These are phyloP conservation scores for Pseudogymnoascus sp. DNA, from an alignment of 2,329 filamentous ascomycete genomes.

Conservation along the genomic window DNA sequence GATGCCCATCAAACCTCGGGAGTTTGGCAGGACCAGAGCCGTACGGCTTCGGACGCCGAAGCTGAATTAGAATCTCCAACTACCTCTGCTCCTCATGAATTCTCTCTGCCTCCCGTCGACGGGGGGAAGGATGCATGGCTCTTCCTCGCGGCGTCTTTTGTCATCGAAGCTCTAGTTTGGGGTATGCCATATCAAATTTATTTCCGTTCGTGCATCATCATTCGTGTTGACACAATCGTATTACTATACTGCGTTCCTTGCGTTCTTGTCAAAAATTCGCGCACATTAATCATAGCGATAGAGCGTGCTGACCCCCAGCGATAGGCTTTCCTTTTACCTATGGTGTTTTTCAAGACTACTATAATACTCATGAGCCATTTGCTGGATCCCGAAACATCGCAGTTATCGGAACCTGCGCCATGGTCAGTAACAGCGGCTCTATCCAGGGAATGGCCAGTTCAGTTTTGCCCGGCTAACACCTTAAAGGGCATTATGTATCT, in stretches of 20 bases:
- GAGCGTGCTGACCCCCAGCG: neutral
- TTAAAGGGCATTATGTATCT: conserved; percentile 49
- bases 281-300: neutral
- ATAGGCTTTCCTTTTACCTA: conserved; percentile 61
- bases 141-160: conserved; percentile 42
- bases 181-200: conserved; percentile 29
- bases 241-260: conserved; percentile 59
- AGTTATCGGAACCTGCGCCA: conserved; percentile 50
- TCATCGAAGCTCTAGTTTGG: conserved; percentile 48
- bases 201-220: neutral
- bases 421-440: conserved; percentile 29
- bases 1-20: conserved; percentile 2
- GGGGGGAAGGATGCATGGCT: conserved; percentile 36
- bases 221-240: neutral
- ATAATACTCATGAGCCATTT: conserved; percentile 53
- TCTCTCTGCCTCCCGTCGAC: conserved; percentile 30
- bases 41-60: neutral
- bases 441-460: conserved; percentile 36
- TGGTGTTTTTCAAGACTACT: conserved; percentile 65
- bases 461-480: neutral
- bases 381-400: conserved; percentile 45
- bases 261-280: conserved; percentile 59
- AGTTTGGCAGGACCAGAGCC: conserved; percentile 2
- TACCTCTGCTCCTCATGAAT: neutral
- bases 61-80: neutral